Base-by-base conservation (phyloP, 2,329 filamentous ascomycete genomes). In the Sporothrix schenckii region DNA sequence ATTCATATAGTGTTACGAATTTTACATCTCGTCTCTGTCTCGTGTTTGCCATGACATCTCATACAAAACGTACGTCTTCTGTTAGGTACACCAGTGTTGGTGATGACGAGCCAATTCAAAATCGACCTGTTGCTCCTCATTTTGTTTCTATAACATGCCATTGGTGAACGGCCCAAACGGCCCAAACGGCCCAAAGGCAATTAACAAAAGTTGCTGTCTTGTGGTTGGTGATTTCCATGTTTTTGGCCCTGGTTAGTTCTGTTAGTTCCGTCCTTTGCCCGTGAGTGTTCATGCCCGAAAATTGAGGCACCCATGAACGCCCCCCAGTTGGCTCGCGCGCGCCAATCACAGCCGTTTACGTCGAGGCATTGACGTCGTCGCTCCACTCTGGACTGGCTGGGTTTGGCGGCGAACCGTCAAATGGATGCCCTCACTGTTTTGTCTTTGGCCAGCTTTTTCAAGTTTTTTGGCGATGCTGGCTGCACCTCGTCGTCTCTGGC, bases 61-160 rank as follows among this genome's bases (percentile, higher is more conserved):
- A 13, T 16, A 2, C 11, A 4, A 4, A 4, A 4, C 44, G 5
- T 16, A 49, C 13, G 44, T 49, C 44, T 19, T 49, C 3, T 16
- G 5, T 19, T 49, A 49, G 19, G 19, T n/a, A 19, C 19, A 50
- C 19, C n/a, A 2, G 6, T n/a, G 19, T 9, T 21, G 6, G 19
- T 21, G 19, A 16, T 3, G 52, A 30, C 52, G 52, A 54, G 30
- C 56, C 56, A 39, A 41, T 60, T 41, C 34, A 1, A 21, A 41
- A n/a, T n/a, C 16, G 49, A 27, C n/a, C 39, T 44, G 24, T 44
- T 44, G 24, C 41, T 30, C 41, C 44, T 49, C 21, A 54, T 21
- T 30, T 30, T 16, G 30, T 13, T 66, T 66, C 30, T 66, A 66
- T 66, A 52, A 66, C 63, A 66, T 52, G 63, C 63, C 47, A 65